Evolutionary conservation across 352 stramenopile genomes (phyloP).

Genomic region (Poterioochromonas sp.): DNA sequence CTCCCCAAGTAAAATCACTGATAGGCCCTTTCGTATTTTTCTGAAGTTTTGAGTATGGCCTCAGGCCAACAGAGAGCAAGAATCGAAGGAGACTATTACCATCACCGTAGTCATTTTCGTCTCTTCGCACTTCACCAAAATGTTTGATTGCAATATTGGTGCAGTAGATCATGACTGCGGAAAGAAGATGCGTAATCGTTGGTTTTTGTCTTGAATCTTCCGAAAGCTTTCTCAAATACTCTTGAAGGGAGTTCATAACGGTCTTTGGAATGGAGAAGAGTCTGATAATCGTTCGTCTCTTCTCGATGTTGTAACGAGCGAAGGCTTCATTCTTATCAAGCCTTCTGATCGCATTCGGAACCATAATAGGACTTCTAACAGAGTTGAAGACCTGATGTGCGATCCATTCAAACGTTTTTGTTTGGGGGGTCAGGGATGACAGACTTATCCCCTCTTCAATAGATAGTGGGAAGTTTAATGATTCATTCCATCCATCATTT

Average conservation of each 20-base stretch:
- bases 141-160: neutral
- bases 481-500: neutral
- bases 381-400: neutral
- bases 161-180: neutral
- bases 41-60: neutral
- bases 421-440: neutral
- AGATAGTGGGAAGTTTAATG: neutral
- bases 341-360: neutral
- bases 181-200: neutral
- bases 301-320: neutral
- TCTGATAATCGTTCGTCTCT: neutral
- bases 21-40: too few species aligned
- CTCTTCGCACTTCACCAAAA: too few species aligned
- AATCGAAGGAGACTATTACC: neutral
- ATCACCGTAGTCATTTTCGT: too few species aligned
- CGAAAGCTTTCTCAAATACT: neutral
- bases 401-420: neutral
- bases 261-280: neutral
- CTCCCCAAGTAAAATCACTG: neutral
- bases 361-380: neutral
- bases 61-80: constrained; percentile 4
- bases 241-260: neutral
- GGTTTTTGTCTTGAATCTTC: neutral
- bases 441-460: neutral
- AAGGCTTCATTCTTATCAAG: neutral